A percentile compares a stretch with the other conserved stretches of the same genome.
These are phyloP conservation scores for peach (Prunus persica) DNA, from an alignment of 306 rosid species.

Conservation along the genomic window DNA sequence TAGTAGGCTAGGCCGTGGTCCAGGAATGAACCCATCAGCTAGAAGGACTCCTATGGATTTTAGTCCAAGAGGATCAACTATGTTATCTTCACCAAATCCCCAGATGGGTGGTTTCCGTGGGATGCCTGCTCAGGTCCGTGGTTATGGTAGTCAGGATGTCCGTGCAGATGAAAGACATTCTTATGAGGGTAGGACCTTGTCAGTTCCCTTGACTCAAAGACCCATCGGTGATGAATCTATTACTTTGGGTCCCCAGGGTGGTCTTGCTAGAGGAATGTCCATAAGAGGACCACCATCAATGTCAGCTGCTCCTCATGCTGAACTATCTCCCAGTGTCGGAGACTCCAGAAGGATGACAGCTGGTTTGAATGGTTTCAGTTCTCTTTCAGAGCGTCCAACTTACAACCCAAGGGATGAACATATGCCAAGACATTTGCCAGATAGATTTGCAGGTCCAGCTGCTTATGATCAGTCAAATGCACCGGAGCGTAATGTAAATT, in stretches of 20 bases:
- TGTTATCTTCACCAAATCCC: constrained; percentile 53
- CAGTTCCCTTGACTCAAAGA: constrained; percentile 62
- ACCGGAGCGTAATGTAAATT: constrained; percentile 45
- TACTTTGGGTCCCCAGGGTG: constrained; percentile 90
- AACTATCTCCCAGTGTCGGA: constrained; percentile 31
- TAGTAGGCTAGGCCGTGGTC: constrained; percentile 79
- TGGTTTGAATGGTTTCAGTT: constrained; percentile 58
- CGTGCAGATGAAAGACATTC: constrained; percentile 65
- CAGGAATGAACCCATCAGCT: constrained; percentile 47
- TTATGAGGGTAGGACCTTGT: constrained; percentile 62
- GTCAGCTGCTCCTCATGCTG: constrained; percentile 41
- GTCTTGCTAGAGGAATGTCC: constrained; percentile 96
- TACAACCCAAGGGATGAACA: constrained; percentile 50
- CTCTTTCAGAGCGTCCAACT: constrained; percentile 41
- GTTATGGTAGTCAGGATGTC: constrained; percentile 74
- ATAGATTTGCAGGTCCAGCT: constrained; percentile 50
- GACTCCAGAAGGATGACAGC: constrained; percentile 54
- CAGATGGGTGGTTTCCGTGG: constrained; percentile 73
- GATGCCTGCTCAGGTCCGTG: constrained; percentile 52
- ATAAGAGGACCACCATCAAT: constrained; percentile 64
- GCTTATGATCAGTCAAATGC: constrained; percentile 54
- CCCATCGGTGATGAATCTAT: constrained; percentile 64
- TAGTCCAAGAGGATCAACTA: constrained; percentile 59
- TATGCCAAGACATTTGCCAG: constrained; percentile 36
- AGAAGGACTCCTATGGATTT: constrained; percentile 74